A percentile compares a stretch with the other conserved stretches of the same genome.
These are phyloP conservation scores for Lentithecium fluviatile DNA, from an alignment of 495 filamentous ascomycete genomes.

Conservation along the genomic window DNA sequence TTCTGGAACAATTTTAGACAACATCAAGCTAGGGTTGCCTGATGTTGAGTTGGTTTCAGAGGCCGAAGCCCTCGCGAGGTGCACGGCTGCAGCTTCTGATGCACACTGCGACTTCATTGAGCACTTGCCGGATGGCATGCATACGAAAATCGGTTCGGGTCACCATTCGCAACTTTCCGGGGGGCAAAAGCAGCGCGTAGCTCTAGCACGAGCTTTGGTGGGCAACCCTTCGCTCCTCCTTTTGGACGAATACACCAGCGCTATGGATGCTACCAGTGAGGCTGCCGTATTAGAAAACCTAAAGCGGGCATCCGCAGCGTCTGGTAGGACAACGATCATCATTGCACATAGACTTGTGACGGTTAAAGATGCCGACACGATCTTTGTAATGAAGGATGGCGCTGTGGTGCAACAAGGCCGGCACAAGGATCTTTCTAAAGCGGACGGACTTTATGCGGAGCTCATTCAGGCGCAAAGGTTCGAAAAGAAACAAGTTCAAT, in stretches of 20 bases:
- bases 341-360: slow-evolving; percentile 62
- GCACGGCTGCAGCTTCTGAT: slow-evolving; percentile 11
- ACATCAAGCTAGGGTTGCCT: slow-evolving; percentile 30
- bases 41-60: slow-evolving; percentile 3
- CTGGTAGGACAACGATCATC: slow-evolving; percentile 42
- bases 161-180: slow-evolving; percentile 19
- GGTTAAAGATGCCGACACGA: slow-evolving; percentile 52
- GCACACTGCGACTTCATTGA: slow-evolving; percentile 28
- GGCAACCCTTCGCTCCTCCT: slow-evolving; percentile 29
- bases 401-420: slow-evolving; percentile 51
- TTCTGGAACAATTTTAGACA: slow-evolving; percentile 31
- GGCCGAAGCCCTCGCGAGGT: slow-evolving; percentile 12
- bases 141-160: slow-evolving; percentile 16
- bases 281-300: slow-evolving; percentile 50
- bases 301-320: slow-evolving; percentile 27
- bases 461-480: slow-evolving; percentile 40
- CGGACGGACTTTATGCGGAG: slow-evolving; percentile 49
- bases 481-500: not conserved
- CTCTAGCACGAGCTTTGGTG: slow-evolving; percentile 30
- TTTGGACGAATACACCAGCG: slow-evolving; percentile 54
- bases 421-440: slow-evolving; percentile 47
- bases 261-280: slow-evolving; percentile 53
- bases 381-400: slow-evolving; percentile 54
- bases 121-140: slow-evolving; percentile 18
- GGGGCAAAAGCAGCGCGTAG: slow-evolving; percentile 35